These are phyloP conservation scores for Lantana camara DNA, from an alignment of 257 asterid genomes.

Conservation along the genomic window DNA sequence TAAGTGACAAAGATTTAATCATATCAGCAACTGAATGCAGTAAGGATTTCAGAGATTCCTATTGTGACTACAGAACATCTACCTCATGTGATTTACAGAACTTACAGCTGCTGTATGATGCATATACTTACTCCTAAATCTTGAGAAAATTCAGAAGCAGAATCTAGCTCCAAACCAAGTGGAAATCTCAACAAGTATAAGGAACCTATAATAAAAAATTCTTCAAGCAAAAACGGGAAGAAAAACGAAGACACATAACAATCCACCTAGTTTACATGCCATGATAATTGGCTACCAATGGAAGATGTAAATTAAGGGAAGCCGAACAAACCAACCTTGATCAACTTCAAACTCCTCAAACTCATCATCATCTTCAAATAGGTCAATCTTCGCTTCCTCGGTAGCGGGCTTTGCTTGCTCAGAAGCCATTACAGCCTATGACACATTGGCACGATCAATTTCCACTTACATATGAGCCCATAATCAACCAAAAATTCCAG, in stretches of 20 bases:
- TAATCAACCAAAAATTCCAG: slow-evolving; percentile 7
- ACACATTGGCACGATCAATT: slow-evolving; percentile 2
- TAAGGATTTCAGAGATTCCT: not conserved
- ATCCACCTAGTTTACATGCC: too few relatives aligned
- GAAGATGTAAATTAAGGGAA: too few relatives aligned
- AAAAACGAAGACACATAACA: not conserved
- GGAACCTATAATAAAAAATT: not conserved
- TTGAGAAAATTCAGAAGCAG: not conserved
- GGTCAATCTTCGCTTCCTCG: slow-evolving; percentile 73
- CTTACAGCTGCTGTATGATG: not conserved
- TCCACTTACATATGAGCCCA: not conserved
- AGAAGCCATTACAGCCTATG: slow-evolving; percentile 54
- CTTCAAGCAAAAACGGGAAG: not conserved
- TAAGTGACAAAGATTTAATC: not conserved
- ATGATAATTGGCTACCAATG: too few relatives aligned
- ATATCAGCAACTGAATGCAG: not conserved
- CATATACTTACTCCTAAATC: not conserved
- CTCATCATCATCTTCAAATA: slow-evolving; percentile 87
- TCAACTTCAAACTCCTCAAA: slow-evolving; percentile 83
- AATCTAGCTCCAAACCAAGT: not conserved
- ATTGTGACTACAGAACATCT: too few relatives aligned
- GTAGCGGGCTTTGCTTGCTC: slow-evolving; percentile 67
- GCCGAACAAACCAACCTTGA: slow-evolving; percentile 47
- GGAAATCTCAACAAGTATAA: not conserved
- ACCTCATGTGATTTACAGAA: not conserved